Base-by-base conservation (phyloP, 225 moss, liverwort and hornwort species). In the Physcomitrium patens region DNA sequence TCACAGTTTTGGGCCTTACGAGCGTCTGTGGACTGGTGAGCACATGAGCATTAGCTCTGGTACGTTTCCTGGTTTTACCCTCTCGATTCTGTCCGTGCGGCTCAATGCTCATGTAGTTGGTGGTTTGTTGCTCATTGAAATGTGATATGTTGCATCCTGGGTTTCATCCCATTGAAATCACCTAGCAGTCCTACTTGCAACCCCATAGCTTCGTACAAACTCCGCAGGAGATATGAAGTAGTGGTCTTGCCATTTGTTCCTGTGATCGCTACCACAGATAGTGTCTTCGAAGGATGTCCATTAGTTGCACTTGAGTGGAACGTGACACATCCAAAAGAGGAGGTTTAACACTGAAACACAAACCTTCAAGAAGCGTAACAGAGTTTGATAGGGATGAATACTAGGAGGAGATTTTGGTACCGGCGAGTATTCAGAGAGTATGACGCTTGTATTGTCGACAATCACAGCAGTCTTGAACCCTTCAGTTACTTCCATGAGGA, bases 191-290 rank as follows among this genome's bases (percentile, higher is more conserved):
- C 95, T 61, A 94, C 87, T 64, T 76, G 89, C 6, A 82, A 73
- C 12, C 97, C 91, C 97, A 95, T 95, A 1, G 94, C 78, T 68
- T 95, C 97, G 42, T 99, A 99, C 80, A 99, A 90, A 54, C 97
- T 95, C 2, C 91, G 84, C 41, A 99, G 41, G 0, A 99, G 79
- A 59, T 86, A 91, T 13, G 94, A 87, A 2, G 95, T 95, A 7
- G 97, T 99, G n/a, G 97, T 99, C 78, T 99, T 99, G 44, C 97
- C 97, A 59, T 99, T 99, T 7, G 97, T 99, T 54, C 97, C 97
- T 43, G 97, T 99, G 48, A 99, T 86, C 48, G 95, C 97, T 15
- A 99, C 82, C 13, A 99, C 94, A 16, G 86, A 79, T 10, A 99
- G 67, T 45, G 81, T 89, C 56, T 83, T 86, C 10, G 97, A 99